Conservation (phyloP, 1,284 basidiomycete genomes). For the Heterobasidion occidentale region DNA sequence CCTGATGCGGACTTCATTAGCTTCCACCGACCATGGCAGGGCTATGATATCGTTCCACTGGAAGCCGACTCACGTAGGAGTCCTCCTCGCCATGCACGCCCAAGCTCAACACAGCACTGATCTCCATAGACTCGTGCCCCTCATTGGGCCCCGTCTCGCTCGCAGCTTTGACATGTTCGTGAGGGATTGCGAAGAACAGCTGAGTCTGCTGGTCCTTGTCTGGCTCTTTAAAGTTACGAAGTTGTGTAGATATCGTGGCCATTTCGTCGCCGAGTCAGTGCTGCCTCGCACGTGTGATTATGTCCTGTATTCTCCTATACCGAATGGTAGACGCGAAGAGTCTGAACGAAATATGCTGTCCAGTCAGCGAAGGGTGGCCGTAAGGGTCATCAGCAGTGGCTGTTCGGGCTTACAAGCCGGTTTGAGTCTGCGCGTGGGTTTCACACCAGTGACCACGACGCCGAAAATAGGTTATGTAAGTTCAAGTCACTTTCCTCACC, state of each 20-base stretch:
- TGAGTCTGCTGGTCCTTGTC: conserved; percentile 78
- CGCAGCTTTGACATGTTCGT: conserved; percentile 13
- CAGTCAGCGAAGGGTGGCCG: too few species aligned
- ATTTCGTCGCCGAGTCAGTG: conserved; percentile 26
- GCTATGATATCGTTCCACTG: conserved; percentile 1
- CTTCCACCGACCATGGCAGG: not conserved
- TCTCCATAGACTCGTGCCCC: conserved; percentile 75
- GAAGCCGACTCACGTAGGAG: conserved; percentile 62
- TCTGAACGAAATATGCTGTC: too few species aligned
- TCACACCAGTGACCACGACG: too few species aligned
- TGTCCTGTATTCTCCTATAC: too few species aligned
- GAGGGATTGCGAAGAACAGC: conserved; percentile 79
- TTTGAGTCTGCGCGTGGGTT: too few species aligned
- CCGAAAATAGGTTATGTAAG: too few species aligned
- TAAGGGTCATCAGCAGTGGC: too few species aligned
- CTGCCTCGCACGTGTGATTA: not conserved
- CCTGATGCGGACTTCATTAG: conserved; percentile 36
- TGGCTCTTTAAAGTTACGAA: conserved; percentile 87
- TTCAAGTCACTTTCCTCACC: too few species aligned
- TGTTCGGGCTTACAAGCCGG: too few species aligned
- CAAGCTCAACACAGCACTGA: conserved; percentile 86
- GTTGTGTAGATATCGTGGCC: conserved; percentile 76
- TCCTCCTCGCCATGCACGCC: conserved; percentile 76
- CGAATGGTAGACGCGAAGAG: too few species aligned
- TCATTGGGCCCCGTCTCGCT: conserved; percentile 19